Evolutionary conservation across 306 rosid genomes (phyloP), one percentile per base, ranked within the genome.

Genomic region (Carpinus viminea): DNA sequence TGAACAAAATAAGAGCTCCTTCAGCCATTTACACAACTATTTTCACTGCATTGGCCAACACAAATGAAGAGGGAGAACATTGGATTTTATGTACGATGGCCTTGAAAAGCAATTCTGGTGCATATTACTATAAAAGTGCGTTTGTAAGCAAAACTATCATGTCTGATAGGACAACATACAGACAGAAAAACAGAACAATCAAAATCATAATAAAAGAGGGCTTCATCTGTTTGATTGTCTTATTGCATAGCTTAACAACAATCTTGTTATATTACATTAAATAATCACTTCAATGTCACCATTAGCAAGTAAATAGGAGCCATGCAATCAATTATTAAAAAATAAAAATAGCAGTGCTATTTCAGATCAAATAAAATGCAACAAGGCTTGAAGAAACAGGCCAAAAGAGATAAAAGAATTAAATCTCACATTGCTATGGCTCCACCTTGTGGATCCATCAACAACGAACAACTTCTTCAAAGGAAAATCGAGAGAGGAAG

Each of bases 361-460:
- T 62, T 21, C 50, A 59, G 74, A 78, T 71, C 78, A 74, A 70
- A 56, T 74, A 21, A 47, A 47, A 72, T 65, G 38, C 69, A 72
- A 50, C 64, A 73, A 74, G 18, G 68, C 53, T 64, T 20, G 13
- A 34, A 69, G 16, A 56, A 57, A 54, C 57, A 78, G 20, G 20
- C 17, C 12, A 5, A 9, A 21, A 65, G 12, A 77, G 52, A 45
- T 62, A 78, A 34, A 78, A 74, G 73, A 83, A 65, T 71, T 76
- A 51, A 78, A 80, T 73, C 93, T 92, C 83, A 95, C 98, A 91
- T 95, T 95, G 92, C 98, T 95, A 86, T 95, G 98, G 78, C 98
- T 95, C 78, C 98, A 95, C 87, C 98, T 91, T 60, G 97, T 95
- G 71, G 98, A 95, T 73, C 98, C 98, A 86, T 95, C 98, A 43